Evolutionary conservation across 306 rosid species (phyloP), one percentile per base, ranked within the genome.

Genomic region (Argentina anserina): DNA sequence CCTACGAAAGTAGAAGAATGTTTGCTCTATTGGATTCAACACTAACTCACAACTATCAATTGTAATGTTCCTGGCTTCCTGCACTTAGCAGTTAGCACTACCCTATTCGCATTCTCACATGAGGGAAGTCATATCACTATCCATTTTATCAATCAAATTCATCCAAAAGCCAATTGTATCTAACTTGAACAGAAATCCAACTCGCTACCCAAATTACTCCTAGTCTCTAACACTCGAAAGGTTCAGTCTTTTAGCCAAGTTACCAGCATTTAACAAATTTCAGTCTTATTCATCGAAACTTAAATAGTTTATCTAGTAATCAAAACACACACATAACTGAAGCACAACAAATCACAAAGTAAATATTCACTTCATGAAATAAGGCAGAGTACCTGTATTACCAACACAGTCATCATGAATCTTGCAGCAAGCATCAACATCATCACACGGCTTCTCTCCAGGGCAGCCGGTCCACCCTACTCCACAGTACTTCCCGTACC

Each of bases 391-490:
- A 93, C 98, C 98, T 5, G 75, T 82, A 70, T 67, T 71, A 21
- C 55, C 86, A 63, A 93, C 97, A 55, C 97, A 93, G 1, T 89
- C 83, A 20, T 93, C 98, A 70, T 93, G 98, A 65, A 29, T 67
- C 88, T 88, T 84, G 81, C 98, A 93, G 86, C 98, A 93, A 71
- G 90, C 93, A 75, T 93, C 98, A n/a, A 89, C 80, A 74, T 84
- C 93, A 69, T 93, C 97, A 72, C 98, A 93, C 0, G 98, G 98
- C 59, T 87, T 73, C 87, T 93, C 90, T 18, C 96, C 97, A 2
- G 87, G 75, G 73, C 98, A 92, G 56, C 98, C 97, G 36, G 75
- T 78, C 84, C 94, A 86, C 67, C 96, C 96, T 15, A 83, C 87
- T 61, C 98, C 98, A 40, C 98, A 92, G 79, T 80, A 92, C 88